Conservation (phyloP, 2,329 filamentous ascomycete genomes). For the Emmonsia crescens region DNA sequence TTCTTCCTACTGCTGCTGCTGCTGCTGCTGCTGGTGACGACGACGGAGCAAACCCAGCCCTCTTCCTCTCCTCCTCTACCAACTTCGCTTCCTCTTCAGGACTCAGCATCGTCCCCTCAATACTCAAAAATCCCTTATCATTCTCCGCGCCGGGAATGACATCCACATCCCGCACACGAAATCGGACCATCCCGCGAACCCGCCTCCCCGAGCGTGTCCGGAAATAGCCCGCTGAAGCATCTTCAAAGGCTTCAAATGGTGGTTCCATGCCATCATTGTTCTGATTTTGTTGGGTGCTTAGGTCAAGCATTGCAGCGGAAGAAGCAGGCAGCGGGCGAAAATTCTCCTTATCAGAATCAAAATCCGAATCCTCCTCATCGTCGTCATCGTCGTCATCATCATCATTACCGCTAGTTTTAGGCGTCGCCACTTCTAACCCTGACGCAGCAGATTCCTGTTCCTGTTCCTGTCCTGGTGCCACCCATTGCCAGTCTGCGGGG, state of each 20-base stretch:
- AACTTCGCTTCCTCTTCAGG: slow-evolving; percentile 54
- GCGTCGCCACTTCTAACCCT: background rate
- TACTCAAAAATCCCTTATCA: slow-evolving; percentile 65
- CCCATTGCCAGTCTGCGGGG: slow-evolving; percentile 70
- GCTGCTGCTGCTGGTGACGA: background rate
- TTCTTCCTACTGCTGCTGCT: background rate
- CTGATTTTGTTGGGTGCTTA: slow-evolving; percentile 10
- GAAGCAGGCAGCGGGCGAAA: slow-evolving; percentile 28
- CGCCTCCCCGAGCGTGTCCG: slow-evolving; percentile 58
- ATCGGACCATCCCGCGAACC: slow-evolving; percentile 60
- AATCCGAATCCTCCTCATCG: slow-evolving; percentile 16
- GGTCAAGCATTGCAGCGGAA: slow-evolving; percentile 4
- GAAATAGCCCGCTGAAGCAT: slow-evolving; percentile 58
- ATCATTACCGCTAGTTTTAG: slow-evolving; percentile 1
- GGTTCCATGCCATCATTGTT: slow-evolving; percentile 22
- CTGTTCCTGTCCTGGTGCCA: slow-evolving; percentile 46
- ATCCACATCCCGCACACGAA: slow-evolving; percentile 77
- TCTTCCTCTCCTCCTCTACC: slow-evolving; percentile 42
- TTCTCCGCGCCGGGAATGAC: slow-evolving; percentile 56
- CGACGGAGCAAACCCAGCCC: slow-evolving; percentile 20
- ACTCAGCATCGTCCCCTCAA: slow-evolving; percentile 77
- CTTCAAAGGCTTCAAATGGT: slow-evolving; percentile 37
- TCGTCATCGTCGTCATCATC: slow-evolving; percentile 19
- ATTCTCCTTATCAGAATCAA: slow-evolving; percentile 30
- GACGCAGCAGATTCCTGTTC: slow-evolving; percentile 23